Evolutionary conservation across 1,284 basidiomycete genomes (phyloP).

Genomic region (Ustilago trichophora): DNA sequence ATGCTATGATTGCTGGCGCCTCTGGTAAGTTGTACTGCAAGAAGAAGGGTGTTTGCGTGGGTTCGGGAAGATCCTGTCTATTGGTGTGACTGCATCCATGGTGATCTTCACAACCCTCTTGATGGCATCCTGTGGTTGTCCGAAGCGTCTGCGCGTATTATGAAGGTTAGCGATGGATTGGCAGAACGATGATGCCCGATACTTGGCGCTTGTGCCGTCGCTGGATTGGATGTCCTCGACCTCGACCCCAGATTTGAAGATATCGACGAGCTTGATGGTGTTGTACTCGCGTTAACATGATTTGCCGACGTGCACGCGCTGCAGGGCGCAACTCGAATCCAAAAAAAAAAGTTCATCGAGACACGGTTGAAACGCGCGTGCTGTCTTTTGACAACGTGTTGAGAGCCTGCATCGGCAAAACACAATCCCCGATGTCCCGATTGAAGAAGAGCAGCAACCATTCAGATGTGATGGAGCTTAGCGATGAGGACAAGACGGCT

Average conservation of each 20-base stretch:
- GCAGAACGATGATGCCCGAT: too few relatives aligned
- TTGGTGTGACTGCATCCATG: constrained; percentile 8
- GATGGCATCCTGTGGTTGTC: too few relatives aligned
- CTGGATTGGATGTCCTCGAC: background rate
- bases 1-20: background rate
- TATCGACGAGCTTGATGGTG: constrained; percentile 24
- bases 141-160: too few relatives aligned
- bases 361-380: constrained; percentile 3
- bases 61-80: background rate
- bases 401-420: constrained; percentile 9
- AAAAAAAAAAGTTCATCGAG: too few relatives aligned
- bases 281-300: constrained; percentile 15
- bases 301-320: constrained; percentile 10
- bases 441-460: too few relatives aligned
- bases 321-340: background rate
- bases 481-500: too few relatives aligned
- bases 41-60: too few relatives aligned
- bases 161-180: too few relatives aligned
- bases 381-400: constrained; percentile 23
- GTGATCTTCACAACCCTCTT: background rate
- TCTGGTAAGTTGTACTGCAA: too few relatives aligned
- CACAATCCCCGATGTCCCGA: background rate
- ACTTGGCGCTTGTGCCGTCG: too few relatives aligned
- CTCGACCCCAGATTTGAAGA: background rate
- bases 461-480: too few relatives aligned